Conservation (phyloP, 2,329 filamentous ascomycete genomes). For the Cladosporium sp. region DNA sequence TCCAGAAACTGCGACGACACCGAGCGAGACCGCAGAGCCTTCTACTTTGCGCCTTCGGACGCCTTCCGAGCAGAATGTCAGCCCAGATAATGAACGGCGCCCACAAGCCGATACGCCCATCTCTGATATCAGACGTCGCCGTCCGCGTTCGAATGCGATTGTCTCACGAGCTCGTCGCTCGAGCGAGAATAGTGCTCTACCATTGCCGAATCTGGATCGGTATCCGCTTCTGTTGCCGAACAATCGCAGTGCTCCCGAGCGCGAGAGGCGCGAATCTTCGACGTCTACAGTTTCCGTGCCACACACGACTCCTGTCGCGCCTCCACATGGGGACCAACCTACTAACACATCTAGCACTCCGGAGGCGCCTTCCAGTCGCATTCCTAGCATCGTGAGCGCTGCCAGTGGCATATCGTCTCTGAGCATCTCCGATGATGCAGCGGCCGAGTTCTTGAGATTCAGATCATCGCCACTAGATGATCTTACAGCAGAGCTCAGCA, state of each 20-base stretch:
- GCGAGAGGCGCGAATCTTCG: not conserved
- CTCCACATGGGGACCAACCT: not conserved
- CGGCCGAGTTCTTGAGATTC: constrained; percentile 25
- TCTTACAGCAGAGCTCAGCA: constrained; percentile 33
- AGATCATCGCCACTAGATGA: constrained; percentile 36
- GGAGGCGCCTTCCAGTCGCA: not conserved
- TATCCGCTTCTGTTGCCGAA: constrained; percentile 27
- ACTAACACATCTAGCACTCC: not conserved
- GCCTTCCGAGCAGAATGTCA: constrained; percentile 28
- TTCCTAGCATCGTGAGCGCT: constrained; percentile 24
- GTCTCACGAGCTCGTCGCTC: not conserved
- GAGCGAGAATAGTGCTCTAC: constrained; percentile 2
- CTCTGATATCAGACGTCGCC: not conserved
- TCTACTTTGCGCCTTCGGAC: constrained; percentile 26
- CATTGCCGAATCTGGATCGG: constrained; percentile 25
- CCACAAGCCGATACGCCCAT: not conserved
- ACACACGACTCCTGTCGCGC: not conserved
- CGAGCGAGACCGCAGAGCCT: not conserved
- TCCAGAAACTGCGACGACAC: constrained; percentile 13
- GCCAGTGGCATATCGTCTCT: constrained; percentile 20
- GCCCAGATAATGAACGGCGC: not conserved
- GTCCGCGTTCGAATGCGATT: constrained; percentile 6
- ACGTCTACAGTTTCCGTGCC: not conserved
- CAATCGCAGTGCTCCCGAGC: constrained; percentile 11
- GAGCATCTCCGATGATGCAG: constrained; percentile 18